Evolutionary conservation across 129 eudicot species (phyloP).

Genomic region (Ambrosia artemisiifolia): DNA sequence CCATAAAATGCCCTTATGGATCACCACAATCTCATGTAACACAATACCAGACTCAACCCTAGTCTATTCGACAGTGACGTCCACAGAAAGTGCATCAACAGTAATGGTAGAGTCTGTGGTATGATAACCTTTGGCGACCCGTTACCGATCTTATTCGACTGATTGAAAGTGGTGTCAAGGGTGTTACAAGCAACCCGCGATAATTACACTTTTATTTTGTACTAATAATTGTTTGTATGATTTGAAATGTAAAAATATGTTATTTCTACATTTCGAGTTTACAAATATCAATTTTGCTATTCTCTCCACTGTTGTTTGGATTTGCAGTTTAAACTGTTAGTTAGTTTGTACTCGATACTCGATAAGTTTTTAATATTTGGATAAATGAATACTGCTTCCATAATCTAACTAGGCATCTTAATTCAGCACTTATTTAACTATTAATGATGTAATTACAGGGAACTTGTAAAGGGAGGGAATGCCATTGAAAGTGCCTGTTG

Average conservation of each 20-base stretch:
- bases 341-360: neutral
- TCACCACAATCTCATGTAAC: no score
- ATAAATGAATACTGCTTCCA: no score
- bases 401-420: no score
- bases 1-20: no score
- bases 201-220: constrained; percentile 20
- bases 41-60: no score
- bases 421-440: neutral
- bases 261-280: constrained; percentile 12
- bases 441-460: constrained; percentile 42
- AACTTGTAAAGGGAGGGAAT: constrained; percentile 89
- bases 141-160: constrained; percentile 90
- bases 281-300: constrained; percentile 97
- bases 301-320: no score
- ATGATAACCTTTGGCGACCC: constrained; percentile 94
- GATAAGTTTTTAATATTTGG: no score
- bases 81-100: no score
- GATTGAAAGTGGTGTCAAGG: constrained; percentile 89
- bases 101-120: constrained; percentile 98
- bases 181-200: constrained; percentile 99
- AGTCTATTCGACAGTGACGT: no score
- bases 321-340: no score
- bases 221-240: constrained; percentile 6
- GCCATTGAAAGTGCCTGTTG: constrained; percentile 95
- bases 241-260: neutral